A percentile compares a stretch with the other conserved stretches of the same genome.
Evolutionary conservation across 2,329 filamentous ascomycete species (phyloP).

Genomic region (Colletotrichum echinochloae): DNA sequence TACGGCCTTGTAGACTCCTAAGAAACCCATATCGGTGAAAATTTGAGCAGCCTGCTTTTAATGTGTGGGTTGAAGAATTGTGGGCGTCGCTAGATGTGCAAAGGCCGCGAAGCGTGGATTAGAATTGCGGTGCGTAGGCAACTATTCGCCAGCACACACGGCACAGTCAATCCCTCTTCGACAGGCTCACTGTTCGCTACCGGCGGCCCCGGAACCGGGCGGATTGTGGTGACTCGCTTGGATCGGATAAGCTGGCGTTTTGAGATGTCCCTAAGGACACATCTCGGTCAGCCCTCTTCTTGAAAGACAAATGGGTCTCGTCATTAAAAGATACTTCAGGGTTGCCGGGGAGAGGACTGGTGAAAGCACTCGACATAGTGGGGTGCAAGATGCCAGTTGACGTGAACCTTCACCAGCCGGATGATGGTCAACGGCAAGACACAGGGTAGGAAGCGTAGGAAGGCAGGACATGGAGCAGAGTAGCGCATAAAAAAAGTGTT

Average conservation of each 20-base stretch:
- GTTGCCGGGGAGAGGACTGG: background rate
- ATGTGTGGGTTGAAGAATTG: background rate
- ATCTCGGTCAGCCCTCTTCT: background rate
- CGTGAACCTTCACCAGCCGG: background rate
- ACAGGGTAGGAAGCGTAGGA: background rate
- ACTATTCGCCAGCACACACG: background rate
- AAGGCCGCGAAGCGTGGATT: conserved; percentile 11
- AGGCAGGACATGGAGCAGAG: too few relatives aligned
- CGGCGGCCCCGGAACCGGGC: conserved; percentile 21
- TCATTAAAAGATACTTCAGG: background rate
- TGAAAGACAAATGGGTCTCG: too few relatives aligned
- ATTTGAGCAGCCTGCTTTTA: background rate
- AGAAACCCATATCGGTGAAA: conserved; percentile 78
- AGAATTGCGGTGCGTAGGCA: background rate
- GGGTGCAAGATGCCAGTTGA: background rate
- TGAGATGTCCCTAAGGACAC: background rate
- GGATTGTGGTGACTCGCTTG: background rate
- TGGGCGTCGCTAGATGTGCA: background rate
- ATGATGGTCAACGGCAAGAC: too few relatives aligned
- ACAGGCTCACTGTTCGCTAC: conserved; percentile 24
- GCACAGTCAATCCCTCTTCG: conserved; percentile 7
- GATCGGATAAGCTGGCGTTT: background rate
- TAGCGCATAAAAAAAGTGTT: background rate
- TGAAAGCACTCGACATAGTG: background rate
- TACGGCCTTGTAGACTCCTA: conserved; percentile 89